Evolutionary conservation across 2,329 filamentous ascomycete genomes (phyloP), one percentile per base, ranked within the genome.

Genomic region (Aspergillus pseudoviridinutans): DNA sequence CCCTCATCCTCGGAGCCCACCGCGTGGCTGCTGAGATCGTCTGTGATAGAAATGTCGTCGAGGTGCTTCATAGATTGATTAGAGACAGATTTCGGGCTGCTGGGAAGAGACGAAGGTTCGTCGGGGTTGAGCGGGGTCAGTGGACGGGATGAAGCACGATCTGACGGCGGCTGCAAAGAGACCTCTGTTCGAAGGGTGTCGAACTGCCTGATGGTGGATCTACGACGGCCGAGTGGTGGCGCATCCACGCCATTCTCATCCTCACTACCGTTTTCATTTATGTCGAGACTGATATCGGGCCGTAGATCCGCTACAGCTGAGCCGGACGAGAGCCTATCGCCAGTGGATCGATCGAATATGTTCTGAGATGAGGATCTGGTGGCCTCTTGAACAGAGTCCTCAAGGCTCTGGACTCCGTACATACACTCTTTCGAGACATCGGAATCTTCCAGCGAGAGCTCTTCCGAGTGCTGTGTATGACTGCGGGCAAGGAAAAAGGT

Each of bases 401-500:
- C 78, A 29, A 86, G 71, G 64, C 83, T 86, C 63, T 84, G 79
- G 1, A 86, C 82, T 3, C 83, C 83, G 66, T 80, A 85, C 47
- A 77, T 79, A 64, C 77, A 81, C 38, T 82, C 79, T 47, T 64
- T 66, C 22, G 65, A 62, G 14, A 67, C 66, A 4, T 67, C 69
- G 10, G 65, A 57, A n/a, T 71, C 61, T 35, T 66, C 63, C 20
- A 66, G 64, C 27, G 71, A 72, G 42, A 55, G 32, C 35, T 61
- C 56, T 27, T 70, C 69, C 58, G 51, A 49, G 35, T 82, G 76
- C 64, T 81, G 70, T 53, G 82, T 78, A 57, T 77, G 74, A 64
- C 80, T 82, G 61, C 80, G 83, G 59, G 80, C 77, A 60, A 87
- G 74, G 70, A 87, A 86, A 77, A 86, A 87, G 53, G 82, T 82